Percentiles rank a stretch among this genome's conserved stretches.
phyloP scores from a whole-genome alignment of 1,284 basidiomycete species.

The Porogramme epimiltina region DNA sequence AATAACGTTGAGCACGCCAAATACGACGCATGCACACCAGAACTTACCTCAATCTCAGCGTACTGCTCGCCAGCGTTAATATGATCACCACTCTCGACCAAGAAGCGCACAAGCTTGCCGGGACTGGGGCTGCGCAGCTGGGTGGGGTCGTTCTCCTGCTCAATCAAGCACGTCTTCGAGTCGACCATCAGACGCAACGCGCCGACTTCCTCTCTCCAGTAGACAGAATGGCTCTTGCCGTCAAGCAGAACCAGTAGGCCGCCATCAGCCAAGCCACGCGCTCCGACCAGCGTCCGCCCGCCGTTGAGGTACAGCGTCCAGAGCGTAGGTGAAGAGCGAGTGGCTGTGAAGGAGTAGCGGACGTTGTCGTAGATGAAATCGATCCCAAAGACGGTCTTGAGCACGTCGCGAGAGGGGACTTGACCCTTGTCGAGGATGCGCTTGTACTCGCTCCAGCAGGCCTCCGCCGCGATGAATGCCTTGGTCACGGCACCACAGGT shows the following conservation, averaged over 20 bases:
- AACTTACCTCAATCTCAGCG: slow-evolving; percentile 91
- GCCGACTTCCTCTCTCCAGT: slow-evolving; percentile 98
- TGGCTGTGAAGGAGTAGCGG: slow-evolving; percentile 95
- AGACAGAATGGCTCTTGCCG: slow-evolving; percentile 95
- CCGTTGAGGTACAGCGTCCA: slow-evolving; percentile 99
- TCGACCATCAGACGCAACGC: slow-evolving; percentile 93
- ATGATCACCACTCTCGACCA: slow-evolving; percentile 97
- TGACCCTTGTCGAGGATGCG: slow-evolving; percentile 97
- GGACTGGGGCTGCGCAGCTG: slow-evolving; percentile 96
- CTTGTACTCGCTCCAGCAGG: slow-evolving; percentile 93
- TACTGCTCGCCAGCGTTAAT: slow-evolving; percentile 95
- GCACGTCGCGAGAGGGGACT: slow-evolving; percentile 90
- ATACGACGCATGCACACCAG: neutral
- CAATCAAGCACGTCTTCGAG: slow-evolving; percentile 96
- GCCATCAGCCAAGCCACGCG: slow-evolving; percentile 91
- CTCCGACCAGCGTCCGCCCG: slow-evolving; percentile 87
- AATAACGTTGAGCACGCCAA: neutral
- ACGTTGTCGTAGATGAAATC: slow-evolving; percentile 98
- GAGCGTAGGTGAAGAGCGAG: slow-evolving; percentile 83
- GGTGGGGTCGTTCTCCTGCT: slow-evolving; percentile 99
- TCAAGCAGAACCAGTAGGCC: slow-evolving; percentile 91
- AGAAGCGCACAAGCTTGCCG: slow-evolving; percentile 94
- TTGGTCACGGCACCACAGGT: slow-evolving; percentile 98
- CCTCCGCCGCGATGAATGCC: slow-evolving; percentile 88
- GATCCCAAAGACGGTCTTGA: slow-evolving; percentile 96